Evolutionary conservation across 2,329 filamentous ascomycete genomes (phyloP).

Genomic region (Sporothrix schenckii): DNA sequence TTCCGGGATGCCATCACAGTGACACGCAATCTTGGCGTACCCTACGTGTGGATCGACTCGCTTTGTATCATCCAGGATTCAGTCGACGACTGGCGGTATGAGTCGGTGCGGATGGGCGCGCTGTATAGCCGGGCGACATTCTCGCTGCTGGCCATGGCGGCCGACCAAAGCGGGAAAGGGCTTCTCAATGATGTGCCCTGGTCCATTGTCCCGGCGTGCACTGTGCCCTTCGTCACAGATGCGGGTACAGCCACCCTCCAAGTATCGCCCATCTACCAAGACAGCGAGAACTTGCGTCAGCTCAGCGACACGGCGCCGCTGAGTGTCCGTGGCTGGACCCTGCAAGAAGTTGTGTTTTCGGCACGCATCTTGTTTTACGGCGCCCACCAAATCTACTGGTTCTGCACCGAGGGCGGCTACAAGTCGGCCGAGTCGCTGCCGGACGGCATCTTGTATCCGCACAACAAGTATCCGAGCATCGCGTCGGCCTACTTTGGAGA

Average conservation of each 20-base stretch:
- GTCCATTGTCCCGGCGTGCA: too few species aligned
- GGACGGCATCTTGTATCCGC: not conserved
- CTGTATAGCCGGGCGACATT: slow-evolving; percentile 35
- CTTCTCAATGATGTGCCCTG: not conserved
- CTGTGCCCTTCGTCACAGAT: not conserved
- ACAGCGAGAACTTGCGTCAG: slow-evolving; percentile 6
- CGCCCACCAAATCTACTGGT: slow-evolving; percentile 25
- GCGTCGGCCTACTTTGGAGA: not conserved
- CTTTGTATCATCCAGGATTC: slow-evolving; percentile 35
- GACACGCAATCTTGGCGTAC: slow-evolving; percentile 23
- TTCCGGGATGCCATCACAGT: slow-evolving; percentile 32
- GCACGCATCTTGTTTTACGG: slow-evolving; percentile 23
- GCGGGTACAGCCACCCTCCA: not conserved
- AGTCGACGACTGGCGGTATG: slow-evolving; percentile 29
- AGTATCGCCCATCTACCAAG: not conserved
- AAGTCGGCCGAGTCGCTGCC: slow-evolving; percentile 12
- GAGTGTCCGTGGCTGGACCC: slow-evolving; percentile 7
- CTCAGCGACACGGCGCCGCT: slow-evolving; percentile 8
- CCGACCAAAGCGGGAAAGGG: not conserved
- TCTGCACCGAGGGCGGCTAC: slow-evolving; percentile 22
- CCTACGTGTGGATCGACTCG: slow-evolving; percentile 34
- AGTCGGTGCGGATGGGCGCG: slow-evolving; percentile 35
- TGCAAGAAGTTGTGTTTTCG: slow-evolving; percentile 27
- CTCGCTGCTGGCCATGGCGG: slow-evolving; percentile 31
- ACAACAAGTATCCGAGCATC: slow-evolving; percentile 19